Evolutionary conservation across 345 rosid genomes (phyloP), one percentile per base, ranked within the genome.

Genomic region (Conringia planisiliqua): DNA sequence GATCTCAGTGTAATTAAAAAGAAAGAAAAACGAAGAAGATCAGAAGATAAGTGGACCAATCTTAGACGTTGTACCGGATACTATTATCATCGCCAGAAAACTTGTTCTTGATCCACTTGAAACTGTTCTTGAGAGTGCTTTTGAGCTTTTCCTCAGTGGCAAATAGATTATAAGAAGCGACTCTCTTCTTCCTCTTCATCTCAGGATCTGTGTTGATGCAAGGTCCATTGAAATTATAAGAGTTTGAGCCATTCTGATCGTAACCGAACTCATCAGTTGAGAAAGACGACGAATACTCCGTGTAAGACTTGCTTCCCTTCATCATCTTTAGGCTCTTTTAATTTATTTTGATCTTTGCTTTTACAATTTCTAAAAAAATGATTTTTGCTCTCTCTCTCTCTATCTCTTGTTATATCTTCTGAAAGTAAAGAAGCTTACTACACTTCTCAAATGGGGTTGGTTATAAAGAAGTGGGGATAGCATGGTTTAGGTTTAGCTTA

Each of bases 91-190:
- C 81, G 30, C 86, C 86, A 17, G 69, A 81, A 35, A 88, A 71
- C 83, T 94, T 94, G 87, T 56, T 85, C 86, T 94, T 90, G 87
- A 94, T 87, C 98, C 98, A 94, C 81, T 91, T 91, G 82, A 94
- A 87, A 83, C 97, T 88, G 82, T 66, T 91, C 71, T 89, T 86
- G 2, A 91, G 75, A 73, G 88, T 79, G 7, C 85, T 86, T 72
- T 94, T 94, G 43, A 94, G 80, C 82, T 91, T 94, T 27, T 87
- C 87, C 78, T 94, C 96, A 50, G 78, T 26, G 3, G 93, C 79
- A 26, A 85, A 88, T 14, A 86, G 82, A 55, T 94, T 91, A 72
- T 91, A 94, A 13, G 92, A 81, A 1, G 98, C 98, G 0, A 94
- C 77, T 74, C 97, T 86, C 86, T 87, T 94, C 93, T 85, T 91